Conservation (phyloP, 768 basidiomycete genomes). For the Gymnopilus junonius region DNA sequence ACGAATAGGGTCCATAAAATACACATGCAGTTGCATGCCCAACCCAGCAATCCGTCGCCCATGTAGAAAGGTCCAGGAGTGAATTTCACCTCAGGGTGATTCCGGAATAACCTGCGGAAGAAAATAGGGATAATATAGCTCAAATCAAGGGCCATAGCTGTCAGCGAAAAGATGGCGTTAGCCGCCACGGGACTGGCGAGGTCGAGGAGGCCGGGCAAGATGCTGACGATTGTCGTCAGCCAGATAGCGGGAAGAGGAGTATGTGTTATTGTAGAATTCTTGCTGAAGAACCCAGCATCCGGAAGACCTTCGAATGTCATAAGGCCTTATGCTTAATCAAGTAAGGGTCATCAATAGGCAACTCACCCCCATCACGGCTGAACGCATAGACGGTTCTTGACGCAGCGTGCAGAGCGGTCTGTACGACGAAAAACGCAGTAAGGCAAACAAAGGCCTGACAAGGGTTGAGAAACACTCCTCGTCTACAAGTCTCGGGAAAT, state of each 20-base stretch:
- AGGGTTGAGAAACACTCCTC: not conserved
- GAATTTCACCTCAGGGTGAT: constrained; percentile 84
- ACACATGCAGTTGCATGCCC: constrained; percentile 64
- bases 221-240: constrained; percentile 66
- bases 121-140: constrained; percentile 87
- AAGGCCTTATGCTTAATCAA: no score
- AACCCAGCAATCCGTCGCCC: constrained; percentile 69
- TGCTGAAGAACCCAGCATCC: constrained; percentile 78
- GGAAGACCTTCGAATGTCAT: constrained; percentile 56
- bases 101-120: constrained; percentile 65
- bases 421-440: constrained; percentile 86
- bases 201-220: constrained; percentile 75
- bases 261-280: constrained; percentile 61
- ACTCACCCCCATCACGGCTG: constrained; percentile 71
- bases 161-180: constrained; percentile 82
- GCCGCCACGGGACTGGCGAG: constrained; percentile 79
- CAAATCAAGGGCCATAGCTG: constrained; percentile 76
- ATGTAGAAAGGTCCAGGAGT: constrained; percentile 88
- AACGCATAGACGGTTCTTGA: constrained; percentile 87
- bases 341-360: not conserved
- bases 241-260: constrained; percentile 83
- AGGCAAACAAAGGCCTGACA: constrained; percentile 74
- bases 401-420: constrained; percentile 81
- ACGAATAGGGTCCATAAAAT: constrained; percentile 74
- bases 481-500: not conserved